Base-by-base conservation (phyloP, 768 basidiomycete species). In the Porpolomopsis calyptriformis region DNA sequence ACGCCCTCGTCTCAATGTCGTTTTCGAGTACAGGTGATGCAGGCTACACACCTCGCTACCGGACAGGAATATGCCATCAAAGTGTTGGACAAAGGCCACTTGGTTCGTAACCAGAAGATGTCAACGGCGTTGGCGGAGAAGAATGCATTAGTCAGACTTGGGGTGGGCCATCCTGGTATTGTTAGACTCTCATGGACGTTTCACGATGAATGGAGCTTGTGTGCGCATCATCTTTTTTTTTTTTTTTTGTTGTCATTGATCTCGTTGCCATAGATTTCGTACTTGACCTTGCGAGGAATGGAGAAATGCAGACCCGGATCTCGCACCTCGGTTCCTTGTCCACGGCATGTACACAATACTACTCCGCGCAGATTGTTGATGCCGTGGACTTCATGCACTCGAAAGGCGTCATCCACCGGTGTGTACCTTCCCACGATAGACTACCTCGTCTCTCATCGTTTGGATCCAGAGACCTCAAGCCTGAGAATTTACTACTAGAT, bases 401-500 rank as follows among this genome's bases (percentile, higher is more conserved):
- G 43, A 85, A 83, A 54, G 86, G 86, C 4, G 81, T 99, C 43
- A 81, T 93, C 37, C 96, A 99, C 58, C 82, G 94, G 71, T 79
- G 23, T 9, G 40, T 33, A 64, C 45, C 18, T 1, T 33, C 43
- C 53, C 24, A 29, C 48, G 36, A 36, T 49, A 33, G 22, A 14
- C 44, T 20, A 26, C 26, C 41, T 48, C 34, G 45, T 45, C 49
- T 43, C 48, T 36, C 1, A 37, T 37, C 42, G 6, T 9, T 39
- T 16, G 36, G 35, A 33, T 24, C 11, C 60, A 81, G 80, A 46
- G 85, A 88, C 58, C 70, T 88, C 25, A 87, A 88, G 60, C 85
- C 85, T 8, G 85, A 86, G 63, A 97, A 97, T 60, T 71, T 98
- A 24, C 71, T 99, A 7, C 71, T 99, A n/a, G 91, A 94, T 54